Conservation (phyloP, 257 asterid genomes). For the Scutellaria barbata region DNA sequence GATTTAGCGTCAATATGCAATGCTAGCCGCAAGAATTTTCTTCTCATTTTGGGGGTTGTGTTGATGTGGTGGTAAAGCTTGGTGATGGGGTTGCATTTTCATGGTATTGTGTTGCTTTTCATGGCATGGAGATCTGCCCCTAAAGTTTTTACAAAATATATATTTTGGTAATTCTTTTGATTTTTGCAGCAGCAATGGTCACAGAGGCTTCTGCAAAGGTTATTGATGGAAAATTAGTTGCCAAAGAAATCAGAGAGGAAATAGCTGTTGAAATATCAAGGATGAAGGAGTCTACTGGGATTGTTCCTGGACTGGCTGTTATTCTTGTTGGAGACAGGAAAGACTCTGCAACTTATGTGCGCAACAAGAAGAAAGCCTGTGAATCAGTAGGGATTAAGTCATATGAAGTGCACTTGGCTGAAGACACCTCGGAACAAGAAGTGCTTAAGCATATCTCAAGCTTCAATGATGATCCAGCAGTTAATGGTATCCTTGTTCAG, state of each 20-base stretch:
- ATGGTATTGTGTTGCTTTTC: neutral
- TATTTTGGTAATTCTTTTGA: neutral
- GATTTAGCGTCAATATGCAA: neutral
- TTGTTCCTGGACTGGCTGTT: conserved; percentile 93
- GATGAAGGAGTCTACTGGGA: conserved; percentile 82
- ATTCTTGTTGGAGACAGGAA: conserved; percentile 92
- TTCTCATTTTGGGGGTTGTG: too few species aligned
- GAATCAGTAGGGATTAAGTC: conserved; percentile 83
- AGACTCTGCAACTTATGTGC: conserved; percentile 93
- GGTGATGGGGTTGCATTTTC: neutral
- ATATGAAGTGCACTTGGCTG: conserved; percentile 76
- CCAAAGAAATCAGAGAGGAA: conserved; percentile 80
- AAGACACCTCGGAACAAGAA: conserved; percentile 74
- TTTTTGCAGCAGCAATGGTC: conserved; percentile 58
- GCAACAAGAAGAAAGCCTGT: conserved; percentile 91
- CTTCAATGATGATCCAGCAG: conserved; percentile 78
- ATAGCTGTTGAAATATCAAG: conserved; percentile 66
- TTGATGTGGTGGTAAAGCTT: too few species aligned
- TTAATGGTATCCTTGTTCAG: conserved; percentile 98
- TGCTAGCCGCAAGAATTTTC: neutral
- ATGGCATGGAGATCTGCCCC: neutral
- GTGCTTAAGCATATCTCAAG: conserved; percentile 64
- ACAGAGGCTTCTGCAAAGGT: conserved; percentile 59
- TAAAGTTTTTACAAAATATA: neutral
- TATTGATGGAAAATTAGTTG: conserved; percentile 79